Evolutionary conservation across 345 rosid species (phyloP), one percentile per base, ranked within the genome.

Genomic region (Eucalyptus leucophloia): DNA sequence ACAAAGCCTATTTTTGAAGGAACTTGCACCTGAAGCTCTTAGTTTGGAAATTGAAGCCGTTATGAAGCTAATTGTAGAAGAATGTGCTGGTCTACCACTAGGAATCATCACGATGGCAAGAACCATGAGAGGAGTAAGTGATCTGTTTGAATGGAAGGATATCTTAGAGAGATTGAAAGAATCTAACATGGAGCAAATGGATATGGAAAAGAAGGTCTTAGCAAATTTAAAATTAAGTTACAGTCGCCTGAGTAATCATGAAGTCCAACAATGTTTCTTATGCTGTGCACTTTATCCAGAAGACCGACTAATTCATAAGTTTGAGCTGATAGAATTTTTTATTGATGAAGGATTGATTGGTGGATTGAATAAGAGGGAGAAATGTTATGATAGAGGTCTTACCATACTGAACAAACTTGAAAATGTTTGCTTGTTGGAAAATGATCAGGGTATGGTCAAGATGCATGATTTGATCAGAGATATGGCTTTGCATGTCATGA

Each of bases 391-490:
- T 28, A 37, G 37, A 60, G 92, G 91, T 4, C 88, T 92, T 28
- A 30, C 86, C 5, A 89, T 92, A 21, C 47, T 92, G 12, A 87
- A 72, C 67, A 86, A 30, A 86, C 91, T 93, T 69, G 86, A 60
- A 87, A 89, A 44, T n/a, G 83, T 67, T 12, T 91, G 88, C 34
- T 81, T 93, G 65, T 49, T 93, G 51, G 92, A 92, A 85, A 58
- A 19, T 37, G 19, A 17, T 60, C 5, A 0, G 32, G 88, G 28
- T 49, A 37, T 86, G n/a, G 50, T 90, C 88, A 91, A 51, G 53
- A 91, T 92, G 93, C 92, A 91, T 89, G 91, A 83, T 42, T 9
- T 92, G 56, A 62, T 91, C 18, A 90, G 91, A 86, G 93, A 90
- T 24, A 88, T 94, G 93, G 92, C 94, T 28, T 24, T 91, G 47